Conservation (phyloP, 2,329 filamentous ascomycete genomes). For the Colletotrichum caudatum region DNA sequence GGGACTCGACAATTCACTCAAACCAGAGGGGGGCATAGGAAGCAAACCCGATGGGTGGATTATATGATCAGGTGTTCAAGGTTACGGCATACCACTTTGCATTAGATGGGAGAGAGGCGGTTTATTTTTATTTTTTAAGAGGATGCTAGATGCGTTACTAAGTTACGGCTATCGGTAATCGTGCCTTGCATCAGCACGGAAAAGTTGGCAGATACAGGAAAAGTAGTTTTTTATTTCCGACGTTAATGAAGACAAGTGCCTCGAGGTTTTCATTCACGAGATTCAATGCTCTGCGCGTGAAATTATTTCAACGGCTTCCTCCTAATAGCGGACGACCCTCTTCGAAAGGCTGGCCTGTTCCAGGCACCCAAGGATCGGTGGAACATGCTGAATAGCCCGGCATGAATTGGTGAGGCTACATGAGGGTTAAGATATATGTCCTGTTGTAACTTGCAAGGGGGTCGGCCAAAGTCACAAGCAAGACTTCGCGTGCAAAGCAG, state of each 20-base stretch:
- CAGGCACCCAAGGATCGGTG: too few relatives aligned
- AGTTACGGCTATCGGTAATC: conserved; percentile 9
- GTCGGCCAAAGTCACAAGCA: background rate
- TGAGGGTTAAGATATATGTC: background rate
- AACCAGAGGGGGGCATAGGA: background rate
- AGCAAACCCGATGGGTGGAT: background rate
- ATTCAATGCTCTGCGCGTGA: too few relatives aligned
- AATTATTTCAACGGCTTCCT: too few relatives aligned
- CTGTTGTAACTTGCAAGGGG: too few relatives aligned
- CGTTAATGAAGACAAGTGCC: background rate
- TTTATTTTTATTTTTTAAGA: conserved; percentile 35
- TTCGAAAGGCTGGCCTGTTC: too few relatives aligned
- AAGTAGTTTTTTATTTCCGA: conserved; percentile 3
- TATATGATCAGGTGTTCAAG: conserved; percentile 29
- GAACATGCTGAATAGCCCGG: background rate
- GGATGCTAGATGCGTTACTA: conserved; percentile 18
- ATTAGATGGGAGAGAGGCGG: conserved; percentile 36
- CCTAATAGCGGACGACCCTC: background rate
- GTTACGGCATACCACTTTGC: conserved; percentile 37
- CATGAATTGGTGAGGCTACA: too few relatives aligned
- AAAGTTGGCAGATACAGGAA: conserved; percentile 4
- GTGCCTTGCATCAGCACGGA: conserved; percentile 7
- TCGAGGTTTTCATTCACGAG: too few relatives aligned
- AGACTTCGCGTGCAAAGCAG: background rate
- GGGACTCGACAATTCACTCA: background rate